Percentiles rank a stretch among this genome's conserved stretches.
These are phyloP conservation scores for Circinella minor DNA, from an alignment of 371 early-diverging fungal genomes.

Conservation along the genomic window DNA sequence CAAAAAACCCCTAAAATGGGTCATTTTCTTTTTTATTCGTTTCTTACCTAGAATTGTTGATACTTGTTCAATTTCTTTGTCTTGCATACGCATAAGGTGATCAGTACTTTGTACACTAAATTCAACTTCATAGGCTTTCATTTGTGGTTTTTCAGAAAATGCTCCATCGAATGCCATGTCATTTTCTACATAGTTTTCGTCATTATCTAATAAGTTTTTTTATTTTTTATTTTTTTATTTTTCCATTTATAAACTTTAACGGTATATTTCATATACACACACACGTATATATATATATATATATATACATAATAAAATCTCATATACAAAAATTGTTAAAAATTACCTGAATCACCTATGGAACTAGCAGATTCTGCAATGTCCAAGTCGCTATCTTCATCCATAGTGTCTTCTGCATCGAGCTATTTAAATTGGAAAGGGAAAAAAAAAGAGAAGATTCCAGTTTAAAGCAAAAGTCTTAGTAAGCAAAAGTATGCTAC, in stretches of 20 bases:
- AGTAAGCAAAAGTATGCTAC: constrained; percentile 5
- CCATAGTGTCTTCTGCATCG: constrained; percentile 27
- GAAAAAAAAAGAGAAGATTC: not conserved
- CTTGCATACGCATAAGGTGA: constrained; percentile 38
- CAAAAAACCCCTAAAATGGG: constrained; percentile 4
- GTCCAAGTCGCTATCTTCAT: constrained; percentile 30
- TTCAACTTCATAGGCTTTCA: constrained; percentile 50
- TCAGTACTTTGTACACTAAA: constrained; percentile 32
- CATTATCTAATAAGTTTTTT: constrained; percentile 24
- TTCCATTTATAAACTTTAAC: not conserved
- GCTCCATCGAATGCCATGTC: constrained; percentile 41
- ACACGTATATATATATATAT: too few relatives aligned
- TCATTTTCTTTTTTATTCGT: not conserved
- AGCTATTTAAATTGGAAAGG: not conserved
- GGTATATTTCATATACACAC: too few relatives aligned
- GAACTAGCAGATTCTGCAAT: constrained; percentile 38
- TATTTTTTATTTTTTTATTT: not conserved
- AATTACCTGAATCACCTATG: constrained; percentile 34
- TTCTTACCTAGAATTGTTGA: constrained; percentile 45
- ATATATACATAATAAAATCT: too few relatives aligned
- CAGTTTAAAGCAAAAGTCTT: not conserved
- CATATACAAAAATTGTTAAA: not conserved
- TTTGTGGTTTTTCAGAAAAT: constrained; percentile 34
- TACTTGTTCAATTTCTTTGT: constrained; percentile 51
- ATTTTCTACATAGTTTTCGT: constrained; percentile 37